Percentiles rank a stretch among this genome's conserved stretches.
These are phyloP conservation scores for Taiwanofungus camphoratus DNA, from an alignment of 1,284 basidiomycete species.

Conservation along the genomic window DNA sequence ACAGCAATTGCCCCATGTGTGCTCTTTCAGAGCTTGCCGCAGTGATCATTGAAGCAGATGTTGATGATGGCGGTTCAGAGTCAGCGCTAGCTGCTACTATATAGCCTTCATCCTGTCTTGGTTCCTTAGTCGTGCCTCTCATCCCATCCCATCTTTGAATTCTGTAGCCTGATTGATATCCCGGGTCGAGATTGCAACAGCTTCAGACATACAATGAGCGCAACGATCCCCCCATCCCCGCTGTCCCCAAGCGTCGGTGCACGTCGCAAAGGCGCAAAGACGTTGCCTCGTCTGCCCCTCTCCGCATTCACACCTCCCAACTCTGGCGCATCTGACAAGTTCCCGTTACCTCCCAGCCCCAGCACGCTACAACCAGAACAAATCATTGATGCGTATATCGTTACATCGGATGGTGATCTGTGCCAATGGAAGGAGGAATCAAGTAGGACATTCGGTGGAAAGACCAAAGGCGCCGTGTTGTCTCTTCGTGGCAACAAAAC, in stretches of 20 bases:
- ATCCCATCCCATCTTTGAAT: too few relatives aligned
- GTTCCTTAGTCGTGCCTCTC: too few relatives aligned
- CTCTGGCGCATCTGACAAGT: conserved; percentile 57
- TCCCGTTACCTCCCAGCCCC: conserved; percentile 65
- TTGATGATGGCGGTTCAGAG: too few relatives aligned
- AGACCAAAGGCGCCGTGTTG: conserved; percentile 49
- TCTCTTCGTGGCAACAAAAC: conserved; percentile 31
- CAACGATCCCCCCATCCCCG: conserved; percentile 27
- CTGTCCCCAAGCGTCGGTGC: conserved; percentile 37
- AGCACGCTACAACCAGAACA: conserved; percentile 53
- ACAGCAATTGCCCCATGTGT: too few relatives aligned
- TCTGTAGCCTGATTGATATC: too few relatives aligned
- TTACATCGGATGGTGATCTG: conserved; percentile 35
- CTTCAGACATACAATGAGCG: conserved; percentile 26
- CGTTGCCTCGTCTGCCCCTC: conserved; percentile 60
- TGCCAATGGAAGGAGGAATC: conserved; percentile 49
- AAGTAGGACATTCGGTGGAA: conserved; percentile 38
- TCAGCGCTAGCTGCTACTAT: too few relatives aligned
- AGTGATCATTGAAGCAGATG: too few relatives aligned
- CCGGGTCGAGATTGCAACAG: too few relatives aligned
- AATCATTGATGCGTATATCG: conserved; percentile 65
- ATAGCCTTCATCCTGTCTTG: too few relatives aligned
- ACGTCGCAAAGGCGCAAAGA: conserved; percentile 56
- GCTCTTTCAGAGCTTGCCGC: too few relatives aligned
- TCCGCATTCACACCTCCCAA: conserved; percentile 69